Base-by-base conservation (phyloP, 106 monocot genomes). In the Phalaenopsis equestris region DNA sequence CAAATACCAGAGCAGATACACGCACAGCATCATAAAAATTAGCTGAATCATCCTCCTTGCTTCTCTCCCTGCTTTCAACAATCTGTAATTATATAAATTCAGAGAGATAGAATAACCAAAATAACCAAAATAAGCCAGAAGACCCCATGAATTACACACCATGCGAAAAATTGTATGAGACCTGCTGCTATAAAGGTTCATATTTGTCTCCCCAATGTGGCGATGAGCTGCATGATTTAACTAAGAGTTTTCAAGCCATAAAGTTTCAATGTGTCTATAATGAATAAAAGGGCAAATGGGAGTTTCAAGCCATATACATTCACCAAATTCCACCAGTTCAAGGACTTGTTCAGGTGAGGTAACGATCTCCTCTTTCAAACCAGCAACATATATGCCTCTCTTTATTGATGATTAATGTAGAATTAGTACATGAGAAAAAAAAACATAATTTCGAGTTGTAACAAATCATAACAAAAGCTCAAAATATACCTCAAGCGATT, bases 311-410 rank as follows among this genome's bases (percentile, higher is more conserved):
- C 80, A 80, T 87, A n/a, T n/a, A 95, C 95, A 92, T 95, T 99
- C 99, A 72, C 99, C 99, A 86, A 92, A 92, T 78, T 93, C 87
- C 91, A 95, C 91, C 19, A 99, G 83, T 56, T 88, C 83, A 41
- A 95, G 83, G 17, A 95, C 95, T 88, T 99, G 99, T 47, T 93
- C 90, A 68, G 93, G 86, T n/a, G 88, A 87, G 0, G 89, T 86
- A 80, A 99, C 95, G 79, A 99, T 99, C 85, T 99, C 99, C 81
- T 95, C 99, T 82, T 77, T 95, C 75, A 99, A 83, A 15, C 99
- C 99, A 88, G 93, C 93, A 72, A 99, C 99, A 91, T 90, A 99
- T 76, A 99, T 95, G 37, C 99, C 99, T 83, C 95, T 91, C 99
- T 99, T 83, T 67, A 67, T 14, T 77, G 52, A 82, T n/a, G 37